Base-by-base conservation (phyloP, 75 land plant genomes). In the Azolla pinnata region DNA sequence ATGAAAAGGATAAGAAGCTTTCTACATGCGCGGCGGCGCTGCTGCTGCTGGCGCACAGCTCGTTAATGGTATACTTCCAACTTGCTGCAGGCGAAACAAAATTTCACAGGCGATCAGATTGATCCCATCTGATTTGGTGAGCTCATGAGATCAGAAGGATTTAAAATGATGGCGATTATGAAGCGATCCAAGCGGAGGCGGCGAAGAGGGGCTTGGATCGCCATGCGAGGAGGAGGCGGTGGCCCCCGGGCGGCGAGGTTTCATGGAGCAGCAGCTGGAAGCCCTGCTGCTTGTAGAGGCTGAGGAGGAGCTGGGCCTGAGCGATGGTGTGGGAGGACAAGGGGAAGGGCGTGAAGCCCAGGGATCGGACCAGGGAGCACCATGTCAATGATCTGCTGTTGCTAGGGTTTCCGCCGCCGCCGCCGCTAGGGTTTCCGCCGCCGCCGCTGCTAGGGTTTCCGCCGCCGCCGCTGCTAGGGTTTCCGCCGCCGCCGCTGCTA, bases 251-350 rank as follows among this genome's bases (percentile, higher is more conserved):
- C 7, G 7, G 12, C n/a, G n/a, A n/a, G n/a, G n/a, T n/a, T n/a
- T n/a, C n/a, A n/a, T n/a, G n/a, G n/a, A n/a, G n/a, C n/a, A n/a
- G n/a, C 42, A 79, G 77, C 14, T 73, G 60, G 34, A 76, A 83
- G 7, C 86, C 86, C 29, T 83, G 79, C 29, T 83, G 79, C 27
- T 78, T 78, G 62, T 74, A 79, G 26, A 79, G 45, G 0, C 86
- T 83, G 14, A 82, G 50, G 44, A 82, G 63, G 10, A 82, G 62
- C 64, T 61, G 67, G 3, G 86, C 82, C 65, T 83, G 86, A 33
- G 83, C 71, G 25, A 66, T 71, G 44, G 72, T 79, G 32, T 70
- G 70, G 53, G 42, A 72, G 46, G 83, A 76, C n/a, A 83, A 35
- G 1, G 48, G 38, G 5, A 62, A 46, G 0, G 77, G 50, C 23